Evolutionary conservation across 176 grass and related monocot species (phyloP), one percentile per base, ranked within the genome.

Genomic region (Leersia perrieri): DNA sequence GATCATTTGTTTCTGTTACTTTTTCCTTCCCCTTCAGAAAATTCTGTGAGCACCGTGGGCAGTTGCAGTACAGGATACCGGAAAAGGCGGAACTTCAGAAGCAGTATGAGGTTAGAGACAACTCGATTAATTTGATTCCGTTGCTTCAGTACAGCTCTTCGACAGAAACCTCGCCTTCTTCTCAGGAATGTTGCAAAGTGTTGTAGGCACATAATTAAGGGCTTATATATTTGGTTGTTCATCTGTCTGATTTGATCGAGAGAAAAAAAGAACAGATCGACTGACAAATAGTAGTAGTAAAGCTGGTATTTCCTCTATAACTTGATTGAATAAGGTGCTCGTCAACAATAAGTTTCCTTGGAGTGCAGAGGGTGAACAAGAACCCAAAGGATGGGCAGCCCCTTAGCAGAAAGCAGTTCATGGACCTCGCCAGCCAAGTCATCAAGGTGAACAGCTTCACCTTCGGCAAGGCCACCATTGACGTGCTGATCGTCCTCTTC

Each of bases 51-150:
- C 12, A 36, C 0, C 70, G 35, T 20, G 90, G 94, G 41, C 84
- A 84, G 78, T 25, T 93, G 58, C 90, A 91, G 72, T 79, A 88
- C 83, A 57, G 69, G 31, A 72, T 93, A 78, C 94, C 90, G 66
- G 0, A n/a, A 0, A 93, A 41, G 66, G 1, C 57, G 0, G 7
- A 36, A 0, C 69, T 97, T 8, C 0, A 3, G 2, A 0, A 9
- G 0, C 27, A 58, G 8, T 58, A 58, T 5, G 9, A 58, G 20
- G 53, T 58, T 25, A 58, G 53, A 58, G 53, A 58, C 53, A 58
- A 10, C n/a, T 58, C 49, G 7, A 53, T 13, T 25, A 10, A 7
- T 58, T 58, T 25, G 13, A 58, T 23, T 58, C 25, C 22, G 8
- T 58, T 53, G 1, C 47, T 53, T 53, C 16, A 11, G n/a, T 45